These are phyloP conservation scores for Pilaira anomala DNA, from an alignment of 192 early-diverging fungal genomes.

Conservation along the genomic window DNA sequence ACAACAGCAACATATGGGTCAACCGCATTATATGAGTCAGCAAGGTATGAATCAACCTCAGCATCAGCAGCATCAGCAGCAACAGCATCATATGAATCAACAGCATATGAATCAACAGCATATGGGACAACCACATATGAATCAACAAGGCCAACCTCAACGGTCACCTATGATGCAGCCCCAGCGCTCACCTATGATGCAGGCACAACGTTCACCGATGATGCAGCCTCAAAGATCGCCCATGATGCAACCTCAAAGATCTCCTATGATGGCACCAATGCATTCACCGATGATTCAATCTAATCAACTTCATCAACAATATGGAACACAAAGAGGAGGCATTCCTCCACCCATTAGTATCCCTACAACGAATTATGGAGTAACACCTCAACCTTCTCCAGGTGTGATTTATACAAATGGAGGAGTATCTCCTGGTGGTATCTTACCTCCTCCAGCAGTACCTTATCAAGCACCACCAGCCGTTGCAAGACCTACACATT, in stretches of 20 bases:
- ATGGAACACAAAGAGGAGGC: not conserved
- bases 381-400: too few relatives aligned
- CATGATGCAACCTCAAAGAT: not conserved
- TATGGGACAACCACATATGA: not conserved
- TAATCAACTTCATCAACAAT: not conserved
- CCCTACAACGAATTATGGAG: too few relatives aligned
- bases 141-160: slow-evolving; percentile 10
- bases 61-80: not conserved
- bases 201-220: slow-evolving; percentile 5
- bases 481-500: not conserved
- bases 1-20: slow-evolving; percentile 1
- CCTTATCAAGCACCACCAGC: not conserved
- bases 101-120: not conserved
- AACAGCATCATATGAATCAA: not conserved
- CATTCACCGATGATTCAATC: not conserved
- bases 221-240: slow-evolving; percentile 1
- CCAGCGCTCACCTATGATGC: not conserved
- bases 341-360: not conserved
- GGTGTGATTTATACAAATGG: too few relatives aligned
- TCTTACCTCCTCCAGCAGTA: not conserved
- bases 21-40: not conserved
- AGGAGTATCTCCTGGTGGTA: not conserved
- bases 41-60: not conserved
- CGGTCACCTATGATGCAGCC: slow-evolving; percentile 3
- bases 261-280: not conserved